A percentile compares a stretch with the other conserved stretches of the same genome.
Conservation (phyloP, 768 basidiomycete genomes). For the Cystobasidium onofrii region DNA sequence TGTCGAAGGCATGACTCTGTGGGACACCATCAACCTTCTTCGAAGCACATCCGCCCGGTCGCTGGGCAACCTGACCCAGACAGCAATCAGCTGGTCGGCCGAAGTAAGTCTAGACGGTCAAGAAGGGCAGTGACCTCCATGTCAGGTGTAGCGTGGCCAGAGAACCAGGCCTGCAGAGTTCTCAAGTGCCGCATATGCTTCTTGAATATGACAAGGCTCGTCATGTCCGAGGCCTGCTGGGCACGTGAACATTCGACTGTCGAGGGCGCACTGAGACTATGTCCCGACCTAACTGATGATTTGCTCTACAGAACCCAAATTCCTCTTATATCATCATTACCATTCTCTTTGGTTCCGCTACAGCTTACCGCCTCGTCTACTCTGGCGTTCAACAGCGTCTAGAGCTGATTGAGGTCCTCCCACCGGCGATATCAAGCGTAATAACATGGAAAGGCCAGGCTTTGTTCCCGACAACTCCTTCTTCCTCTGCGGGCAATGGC, state of each 20-base stretch:
- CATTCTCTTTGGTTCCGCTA: background rate
- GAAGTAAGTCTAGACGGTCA: background rate
- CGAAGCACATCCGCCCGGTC: conserved; percentile 9
- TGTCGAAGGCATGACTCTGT: conserved; percentile 33
- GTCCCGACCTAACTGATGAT: background rate
- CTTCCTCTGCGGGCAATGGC: conserved; percentile 19
- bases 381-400: conserved; percentile 8
- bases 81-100: background rate
- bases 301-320: background rate
- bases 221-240: too few relatives aligned
- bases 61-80: conserved; percentile 18
- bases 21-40: conserved; percentile 36
- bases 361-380: conserved; percentile 15
- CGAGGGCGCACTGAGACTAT: background rate
- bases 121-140: too few relatives aligned
- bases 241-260: background rate
- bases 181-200: too few relatives aligned
- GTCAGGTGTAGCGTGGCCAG: too few relatives aligned
- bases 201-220: too few relatives aligned
- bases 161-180: too few relatives aligned
- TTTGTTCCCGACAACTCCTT: background rate
- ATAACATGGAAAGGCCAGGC: conserved; percentile 15
- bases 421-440: background rate
- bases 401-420: background rate
- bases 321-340: conserved; percentile 7